These are phyloP conservation scores for Adansonia gregorii DNA, from an alignment of 441 rosid species.

Conservation along the genomic window DNA sequence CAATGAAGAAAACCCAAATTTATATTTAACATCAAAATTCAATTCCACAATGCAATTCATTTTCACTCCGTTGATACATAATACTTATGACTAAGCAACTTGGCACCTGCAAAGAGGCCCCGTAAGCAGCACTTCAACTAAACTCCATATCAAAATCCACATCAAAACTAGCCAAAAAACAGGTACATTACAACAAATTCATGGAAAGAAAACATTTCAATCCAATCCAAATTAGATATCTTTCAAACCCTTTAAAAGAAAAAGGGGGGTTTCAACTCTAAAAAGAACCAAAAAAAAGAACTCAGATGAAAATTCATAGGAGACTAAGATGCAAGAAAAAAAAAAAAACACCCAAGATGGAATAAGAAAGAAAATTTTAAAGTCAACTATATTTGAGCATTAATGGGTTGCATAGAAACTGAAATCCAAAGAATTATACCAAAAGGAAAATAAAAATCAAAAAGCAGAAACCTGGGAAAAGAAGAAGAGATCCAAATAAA, in stretches of 20 bases:
- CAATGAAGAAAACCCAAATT: slow-evolving; percentile 28
- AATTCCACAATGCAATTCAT: background rate
- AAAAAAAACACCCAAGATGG: background rate
- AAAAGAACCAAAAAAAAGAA: background rate
- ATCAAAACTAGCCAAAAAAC: background rate
- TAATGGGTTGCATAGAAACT: background rate
- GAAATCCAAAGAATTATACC: background rate
- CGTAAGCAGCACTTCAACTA: background rate
- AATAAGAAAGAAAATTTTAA: background rate
- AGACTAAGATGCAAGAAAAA: background rate
- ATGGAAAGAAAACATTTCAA: background rate
- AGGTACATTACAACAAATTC: slow-evolving; percentile 16
- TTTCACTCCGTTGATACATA: background rate
- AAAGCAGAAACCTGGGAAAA: background rate
- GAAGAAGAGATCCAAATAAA: background rate
- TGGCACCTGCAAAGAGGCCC: slow-evolving; percentile 2
- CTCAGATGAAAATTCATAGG: background rate
- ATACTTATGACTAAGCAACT: background rate
- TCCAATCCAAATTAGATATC: background rate
- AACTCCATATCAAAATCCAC: background rate
- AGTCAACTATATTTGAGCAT: background rate
- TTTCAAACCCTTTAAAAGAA: background rate
- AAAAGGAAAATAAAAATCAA: background rate
- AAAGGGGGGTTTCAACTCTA: background rate
- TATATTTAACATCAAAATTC: background rate